Base-by-base conservation (phyloP, 768 basidiomycete species). In the Lactifluus subvellereus region DNA sequence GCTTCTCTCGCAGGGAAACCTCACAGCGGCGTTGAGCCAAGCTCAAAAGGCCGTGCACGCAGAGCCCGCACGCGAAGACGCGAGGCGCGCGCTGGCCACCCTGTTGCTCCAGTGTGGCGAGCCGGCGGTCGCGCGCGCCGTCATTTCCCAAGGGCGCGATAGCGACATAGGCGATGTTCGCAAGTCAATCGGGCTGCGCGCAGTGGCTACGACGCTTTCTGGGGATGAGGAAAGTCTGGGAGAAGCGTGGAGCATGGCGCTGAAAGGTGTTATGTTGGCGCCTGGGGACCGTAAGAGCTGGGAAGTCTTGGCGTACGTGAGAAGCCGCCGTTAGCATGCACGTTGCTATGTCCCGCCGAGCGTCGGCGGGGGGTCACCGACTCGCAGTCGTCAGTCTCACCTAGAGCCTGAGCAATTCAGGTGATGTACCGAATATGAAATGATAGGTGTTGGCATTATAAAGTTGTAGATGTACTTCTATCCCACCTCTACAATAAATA, bases 251-350 rank as follows among this genome's bases (percentile, higher is more conserved):
- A 75, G 71, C 20, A 75, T 77, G 57, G 84, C 84, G 13, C 87
- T 89, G 69, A 82, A 82, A 69, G 84, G 84, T 1, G 76, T 90
- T 54, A 78, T 84, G 79, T 75, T 90, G 52, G 73, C 79, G 3
- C 87, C 87, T 8, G 83, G 80, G 68, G 77, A 79, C 20, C 40
- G 69, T 59, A 72, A 68, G 37, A 81, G 77, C 59, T 91, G 89
- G 90, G 72, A 78, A 67, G 78, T 80, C 30, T 70, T 91, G 62
- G 85, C 82, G 18, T 84, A 79, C 75, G 79, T 84, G 65, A 64
- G 47, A n/a, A 56, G 42, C 18, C 33, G 54, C 2, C 53, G n/a
- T 47, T 64, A 42, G 43, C 6, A 38, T 20, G 45, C 27, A 10
- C 51, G 16, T 11, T 59, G n/a, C 8, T 13, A 18, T 48, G 33